Conservation (phyloP, 306 rosid species). For the Rosa rugosa region DNA sequence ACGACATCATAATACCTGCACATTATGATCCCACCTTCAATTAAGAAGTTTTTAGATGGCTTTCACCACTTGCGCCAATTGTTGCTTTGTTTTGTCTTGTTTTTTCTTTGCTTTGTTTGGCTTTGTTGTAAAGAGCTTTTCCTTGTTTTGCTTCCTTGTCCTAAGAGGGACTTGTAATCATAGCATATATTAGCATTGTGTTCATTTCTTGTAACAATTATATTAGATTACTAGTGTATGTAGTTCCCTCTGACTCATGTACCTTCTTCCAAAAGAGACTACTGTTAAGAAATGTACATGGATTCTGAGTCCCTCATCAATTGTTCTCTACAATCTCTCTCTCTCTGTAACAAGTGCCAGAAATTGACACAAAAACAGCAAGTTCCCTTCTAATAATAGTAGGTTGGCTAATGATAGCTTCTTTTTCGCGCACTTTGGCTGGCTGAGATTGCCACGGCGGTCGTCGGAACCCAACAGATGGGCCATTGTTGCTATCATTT, state of each 20-base stretch:
- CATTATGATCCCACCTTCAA: neutral
- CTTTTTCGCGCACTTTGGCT: neutral
- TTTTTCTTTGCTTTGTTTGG: conserved; percentile 21
- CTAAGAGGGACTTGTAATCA: neutral
- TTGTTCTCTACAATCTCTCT: neutral
- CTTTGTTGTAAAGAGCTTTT: conserved; percentile 40
- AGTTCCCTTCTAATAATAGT: neutral
- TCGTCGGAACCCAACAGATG: neutral
- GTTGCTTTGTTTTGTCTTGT: conserved; percentile 13
- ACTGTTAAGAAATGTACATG: neutral
- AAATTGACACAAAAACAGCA: neutral
- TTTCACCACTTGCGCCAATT: neutral
- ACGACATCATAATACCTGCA: conserved; percentile 18
- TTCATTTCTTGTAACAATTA: neutral
- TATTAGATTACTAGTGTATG: neutral
- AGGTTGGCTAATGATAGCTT: neutral
- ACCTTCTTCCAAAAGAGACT: neutral
- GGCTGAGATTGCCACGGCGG: neutral
- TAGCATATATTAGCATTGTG: neutral
- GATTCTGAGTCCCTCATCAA: neutral
- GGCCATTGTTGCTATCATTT: neutral
- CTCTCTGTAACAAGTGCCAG: neutral
- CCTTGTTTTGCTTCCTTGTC: conserved; percentile 24
- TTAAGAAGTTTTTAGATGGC: conserved; percentile 22
- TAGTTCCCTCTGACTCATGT: neutral